Evolutionary conservation across 129 eudicot genomes (phyloP), one percentile per base, ranked within the genome.

Genomic region (Flaveria trinervia): DNA sequence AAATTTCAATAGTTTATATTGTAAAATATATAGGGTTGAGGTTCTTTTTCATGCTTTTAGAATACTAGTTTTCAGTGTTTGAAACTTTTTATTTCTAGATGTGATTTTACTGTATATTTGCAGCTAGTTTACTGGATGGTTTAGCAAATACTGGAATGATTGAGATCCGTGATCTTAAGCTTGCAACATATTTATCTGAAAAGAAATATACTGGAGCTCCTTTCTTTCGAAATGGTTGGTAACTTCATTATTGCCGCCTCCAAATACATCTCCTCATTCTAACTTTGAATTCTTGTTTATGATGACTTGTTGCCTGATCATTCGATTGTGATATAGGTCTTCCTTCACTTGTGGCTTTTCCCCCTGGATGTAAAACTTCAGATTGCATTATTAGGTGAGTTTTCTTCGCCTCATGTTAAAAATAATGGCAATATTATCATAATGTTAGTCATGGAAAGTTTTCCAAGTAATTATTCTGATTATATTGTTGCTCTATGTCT

Each of bases 211-310:
- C 83, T 23, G 99, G 99, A 65, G 88, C 70, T 72, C 97, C 92
- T 75, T 89, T 77, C 82, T 94, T 87, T 67, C 93, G 94, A 78
- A 86, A 80, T 83, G 99, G 98, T 91, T 80, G 80, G 92, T 75
- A 26, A 30, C 36, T 78, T 71, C 18, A 22, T 44, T 43, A 22
- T 20, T 48, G 48, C 43, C 25, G 70, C 57, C 62, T 28, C 59
- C 15, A 68, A 60, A 18, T 11, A 65, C 3, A 44, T 69, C 44
- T 8, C 69, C 20, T 12, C 70, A 16, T 71, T 30, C 20, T 65
- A 23, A 18, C 41, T 43, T 55, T 59, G 7, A 43, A 48, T 46
- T 17, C 43, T 49, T 2, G 41, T 41, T 50, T 39, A 36, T 30
- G 39, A 49, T 49, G 41, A 49, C 43, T 50, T 50, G 67, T 65